Conservation (phyloP, 176 grass and related monocot genomes). For the Chloris gayana region DNA sequence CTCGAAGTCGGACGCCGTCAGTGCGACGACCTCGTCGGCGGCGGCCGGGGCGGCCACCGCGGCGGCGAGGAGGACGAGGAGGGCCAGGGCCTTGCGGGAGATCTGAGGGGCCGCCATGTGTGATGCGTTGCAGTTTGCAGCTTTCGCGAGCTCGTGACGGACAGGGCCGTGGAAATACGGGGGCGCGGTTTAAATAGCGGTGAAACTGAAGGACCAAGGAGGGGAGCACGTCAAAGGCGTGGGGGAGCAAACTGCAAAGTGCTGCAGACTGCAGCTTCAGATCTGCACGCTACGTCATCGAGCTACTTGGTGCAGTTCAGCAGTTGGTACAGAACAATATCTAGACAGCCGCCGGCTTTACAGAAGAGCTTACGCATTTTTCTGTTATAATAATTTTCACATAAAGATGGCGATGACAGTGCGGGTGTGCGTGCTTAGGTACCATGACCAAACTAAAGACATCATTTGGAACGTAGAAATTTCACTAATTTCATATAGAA, state of each 20-base stretch:
- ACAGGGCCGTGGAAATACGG: background rate
- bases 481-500: too few relatives aligned
- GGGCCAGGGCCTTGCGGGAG: conserved; percentile 48
- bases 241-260: background rate
- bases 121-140: background rate
- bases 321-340: too few relatives aligned
- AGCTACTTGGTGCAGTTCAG: too few relatives aligned
- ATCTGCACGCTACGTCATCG: background rate
- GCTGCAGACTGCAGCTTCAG: background rate
- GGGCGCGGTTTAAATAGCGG: background rate
- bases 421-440: too few relatives aligned
- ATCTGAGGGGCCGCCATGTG: conserved; percentile 69
- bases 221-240: background rate
- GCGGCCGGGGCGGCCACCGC: conserved; percentile 30
- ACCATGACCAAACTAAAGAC: too few relatives aligned
- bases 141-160: background rate
- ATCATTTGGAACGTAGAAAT: too few relatives aligned
- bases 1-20: conserved; percentile 86
- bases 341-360: too few relatives aligned
- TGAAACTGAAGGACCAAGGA: background rate
- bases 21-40: conserved; percentile 69
- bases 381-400: too few relatives aligned
- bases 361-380: too few relatives aligned
- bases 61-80: conserved; percentile 41
- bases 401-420: too few relatives aligned